Base-by-base conservation (phyloP, 768 basidiomycete species). In the Serendipita vermifera region DNA sequence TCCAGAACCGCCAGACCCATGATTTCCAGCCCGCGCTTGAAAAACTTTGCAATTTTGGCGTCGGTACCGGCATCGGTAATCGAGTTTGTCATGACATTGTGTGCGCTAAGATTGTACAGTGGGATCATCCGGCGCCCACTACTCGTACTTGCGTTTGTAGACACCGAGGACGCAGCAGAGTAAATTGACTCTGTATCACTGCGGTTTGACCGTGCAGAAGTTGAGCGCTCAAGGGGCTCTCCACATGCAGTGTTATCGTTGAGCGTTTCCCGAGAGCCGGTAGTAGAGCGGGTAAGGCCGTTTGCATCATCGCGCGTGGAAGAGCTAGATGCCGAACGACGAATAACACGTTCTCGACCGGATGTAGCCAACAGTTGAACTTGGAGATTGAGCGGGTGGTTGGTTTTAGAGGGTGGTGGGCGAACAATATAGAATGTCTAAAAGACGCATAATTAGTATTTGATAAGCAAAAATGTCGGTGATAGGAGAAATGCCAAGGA, bases 391-490 rank as follows among this genome's bases (percentile, higher is more conserved):
- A 93, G 73, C 0, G 90, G 85, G 61, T 93, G 88, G 59, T 85
- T 86, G n/a, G 79, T 75, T 62, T 82, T 81, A 4, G 86, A 80
- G 0, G 89, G 88, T 2, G 90, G 90, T 3, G 92, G 92, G 51
- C 87, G 81, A 56, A 94, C 92, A 64, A 94, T 81, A 57, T 93
- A 87, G 71, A 92, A 90, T 0, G 85, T 87, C 90, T 93, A 29
- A n/a, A n/a, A n/a, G 9, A n/a, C 35, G 9, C 9, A 36, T 36
- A n/a, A n/a, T 36, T 36, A 36, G 35, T n/a, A 36, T n/a, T n/a
- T n/a, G n/a, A n/a, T n/a, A n/a, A n/a, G n/a, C n/a, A n/a, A n/a
- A n/a, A n/a, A n/a, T n/a, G n/a, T n/a, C n/a, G n/a, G n/a, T n/a
- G n/a, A n/a, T n/a, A n/a, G n/a, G n/a, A n/a, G n/a, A n/a, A n/a